These are phyloP conservation scores for Brassica cretica DNA, from an alignment of 345 rosid species.

Conservation along the genomic window DNA sequence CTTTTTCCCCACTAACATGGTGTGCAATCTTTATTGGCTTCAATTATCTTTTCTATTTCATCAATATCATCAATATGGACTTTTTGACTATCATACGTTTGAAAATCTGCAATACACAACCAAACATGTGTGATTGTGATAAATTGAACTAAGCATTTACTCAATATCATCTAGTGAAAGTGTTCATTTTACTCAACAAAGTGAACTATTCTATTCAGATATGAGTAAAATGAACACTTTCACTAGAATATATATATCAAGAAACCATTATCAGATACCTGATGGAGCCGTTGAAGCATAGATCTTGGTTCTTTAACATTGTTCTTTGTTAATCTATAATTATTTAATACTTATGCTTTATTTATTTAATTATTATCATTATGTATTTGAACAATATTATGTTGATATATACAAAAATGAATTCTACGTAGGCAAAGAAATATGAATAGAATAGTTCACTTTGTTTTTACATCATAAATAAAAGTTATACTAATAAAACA, in stretches of 20 bases:
- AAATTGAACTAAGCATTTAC: neutral
- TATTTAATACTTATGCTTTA: neutral
- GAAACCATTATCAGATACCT: neutral
- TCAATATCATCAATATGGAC: neutral
- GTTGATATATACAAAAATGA: neutral
- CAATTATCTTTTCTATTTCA: neutral
- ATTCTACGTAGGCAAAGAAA: neutral
- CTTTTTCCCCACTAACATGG: too few relatives aligned
- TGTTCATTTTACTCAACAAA: too few relatives aligned
- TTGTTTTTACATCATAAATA: neutral
- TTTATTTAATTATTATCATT: neutral
- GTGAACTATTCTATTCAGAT: too few relatives aligned
- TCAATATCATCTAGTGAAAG: too few relatives aligned
- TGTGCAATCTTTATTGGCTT: too few relatives aligned
- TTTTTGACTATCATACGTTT: neutral
- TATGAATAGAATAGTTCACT: neutral
- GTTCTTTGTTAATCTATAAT: neutral
- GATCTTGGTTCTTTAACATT: neutral
- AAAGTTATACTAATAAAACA: neutral
- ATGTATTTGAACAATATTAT: neutral
- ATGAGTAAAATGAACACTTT: too few relatives aligned
- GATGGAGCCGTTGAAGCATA: neutral
- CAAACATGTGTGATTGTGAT: neutral
- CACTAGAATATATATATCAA: neutral
- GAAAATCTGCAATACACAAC: neutral